phyloP scores from a whole-genome alignment of 148 eudicot species.

The Beta vulgaris region DNA sequence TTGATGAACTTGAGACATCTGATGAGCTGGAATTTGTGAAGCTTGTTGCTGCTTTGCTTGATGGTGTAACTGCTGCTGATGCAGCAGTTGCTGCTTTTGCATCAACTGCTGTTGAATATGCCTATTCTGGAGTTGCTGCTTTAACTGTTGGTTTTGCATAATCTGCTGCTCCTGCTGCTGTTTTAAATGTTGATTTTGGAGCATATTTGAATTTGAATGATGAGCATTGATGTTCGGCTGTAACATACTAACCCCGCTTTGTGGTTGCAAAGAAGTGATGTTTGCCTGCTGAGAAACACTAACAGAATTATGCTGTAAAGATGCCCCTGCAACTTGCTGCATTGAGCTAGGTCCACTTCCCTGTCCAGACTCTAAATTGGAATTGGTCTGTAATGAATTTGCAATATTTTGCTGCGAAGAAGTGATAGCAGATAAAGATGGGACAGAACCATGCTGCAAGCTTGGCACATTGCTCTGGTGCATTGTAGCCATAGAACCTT shows the following conservation, averaged over 20 bases:
- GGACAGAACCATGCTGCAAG: constrained; percentile 60
- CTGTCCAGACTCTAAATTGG: constrained; percentile 59
- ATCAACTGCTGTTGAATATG: constrained; percentile 47
- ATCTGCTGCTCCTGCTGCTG: constrained; percentile 73
- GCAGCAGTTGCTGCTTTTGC: constrained; percentile 47
- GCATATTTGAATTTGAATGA: constrained; percentile 60
- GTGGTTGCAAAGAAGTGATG: constrained; percentile 51
- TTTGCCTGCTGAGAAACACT: constrained; percentile 62
- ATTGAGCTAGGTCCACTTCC: constrained; percentile 53
- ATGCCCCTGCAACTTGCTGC: constrained; percentile 64
- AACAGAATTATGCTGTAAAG: constrained; percentile 68
- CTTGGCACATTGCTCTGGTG: constrained; percentile 55
- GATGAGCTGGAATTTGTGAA: constrained; percentile 59
- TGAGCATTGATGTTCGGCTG: constrained; percentile 53
- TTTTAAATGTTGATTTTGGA: constrained; percentile 67
- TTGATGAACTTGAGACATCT: constrained; percentile 67
- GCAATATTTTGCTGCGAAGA: constrained; percentile 59
- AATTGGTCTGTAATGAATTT: constrained; percentile 48
- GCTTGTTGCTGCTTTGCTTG: constrained; percentile 61
- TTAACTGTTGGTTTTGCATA: constrained; percentile 46
- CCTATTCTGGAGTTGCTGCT: constrained; percentile 47
- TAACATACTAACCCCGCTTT: constrained; percentile 50
- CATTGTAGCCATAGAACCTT: constrained; percentile 50
- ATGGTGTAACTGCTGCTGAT: constrained; percentile 51
- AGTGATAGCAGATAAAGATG: constrained; percentile 50